Conservation (phyloP, 306 rosid genomes). For the Vigna radiata region DNA sequence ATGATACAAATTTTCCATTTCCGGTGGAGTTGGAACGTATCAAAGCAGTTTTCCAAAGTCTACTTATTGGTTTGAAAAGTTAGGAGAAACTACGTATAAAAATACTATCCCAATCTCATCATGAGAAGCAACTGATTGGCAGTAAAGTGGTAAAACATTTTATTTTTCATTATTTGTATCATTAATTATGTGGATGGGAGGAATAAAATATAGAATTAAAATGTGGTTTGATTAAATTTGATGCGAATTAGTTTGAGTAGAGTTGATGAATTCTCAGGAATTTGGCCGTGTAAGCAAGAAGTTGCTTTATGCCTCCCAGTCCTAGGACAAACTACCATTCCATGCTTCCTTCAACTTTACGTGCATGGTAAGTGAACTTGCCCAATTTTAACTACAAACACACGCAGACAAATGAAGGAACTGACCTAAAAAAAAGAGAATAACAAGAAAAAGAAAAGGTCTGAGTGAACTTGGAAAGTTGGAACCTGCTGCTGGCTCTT, state of each 20-base stretch:
- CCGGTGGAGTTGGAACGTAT: too few relatives aligned
- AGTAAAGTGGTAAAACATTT: neutral
- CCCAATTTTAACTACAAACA: conserved; percentile 44
- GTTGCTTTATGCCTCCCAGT: conserved; percentile 93
- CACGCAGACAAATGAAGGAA: conserved; percentile 32
- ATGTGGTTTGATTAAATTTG: neutral
- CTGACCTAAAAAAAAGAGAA: neutral
- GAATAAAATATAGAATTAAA: neutral
- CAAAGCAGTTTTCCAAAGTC: too few relatives aligned
- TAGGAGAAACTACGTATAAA: conserved; percentile 23
- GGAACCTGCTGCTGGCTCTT: conserved; percentile 41
- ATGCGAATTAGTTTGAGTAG: neutral
- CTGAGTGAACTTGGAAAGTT: conserved; percentile 41
- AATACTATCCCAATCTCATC: neutral
- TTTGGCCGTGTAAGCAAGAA: conserved; percentile 85
- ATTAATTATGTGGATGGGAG: neutral
- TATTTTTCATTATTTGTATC: too few relatives aligned
- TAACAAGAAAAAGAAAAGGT: neutral
- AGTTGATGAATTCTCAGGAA: neutral
- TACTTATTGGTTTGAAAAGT: conserved; percentile 30
- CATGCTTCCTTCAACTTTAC: conserved; percentile 64
- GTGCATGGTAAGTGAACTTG: conserved; percentile 86
- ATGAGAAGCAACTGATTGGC: conserved; percentile 1
- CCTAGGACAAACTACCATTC: conserved; percentile 62
- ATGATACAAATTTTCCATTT: too few relatives aligned